Base-by-base conservation (phyloP, 1,284 basidiomycete species). In the Cryptococcus deneoformans region DNA sequence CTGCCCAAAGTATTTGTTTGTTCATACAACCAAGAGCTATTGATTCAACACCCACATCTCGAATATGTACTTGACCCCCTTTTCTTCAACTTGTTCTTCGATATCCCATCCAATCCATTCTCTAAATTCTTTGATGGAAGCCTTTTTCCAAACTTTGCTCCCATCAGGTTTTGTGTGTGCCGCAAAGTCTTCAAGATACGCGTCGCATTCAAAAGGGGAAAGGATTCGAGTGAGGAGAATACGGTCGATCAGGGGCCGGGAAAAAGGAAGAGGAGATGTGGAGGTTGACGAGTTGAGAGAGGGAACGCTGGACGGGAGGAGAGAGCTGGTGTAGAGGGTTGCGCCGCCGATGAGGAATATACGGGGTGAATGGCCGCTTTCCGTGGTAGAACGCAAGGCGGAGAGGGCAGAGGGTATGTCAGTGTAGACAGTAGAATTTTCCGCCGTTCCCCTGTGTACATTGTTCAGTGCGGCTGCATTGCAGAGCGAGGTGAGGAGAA, bases 311-410 rank as follows among this genome's bases (percentile, higher is more conserved):
- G 63, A 54, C 73, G 77, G 75, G 65, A n/a, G 75, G 64, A 93
- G 82, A 14, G 85, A 80, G 60, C 88, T 85, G 38, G 81, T 80
- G 81, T 97, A 97, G 29, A 98, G 79, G 49, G 88, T 85, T 9
- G 90, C 86, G 6, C 96, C 95, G 39, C 95, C 95, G 38, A 96
- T 95, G 61, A 98, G 80, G 79, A 97, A 99, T 11, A 73, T 66
- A 42, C 79, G 74, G 51, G 71, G 60, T 6, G 66, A 58, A 1
- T 24, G 37, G 5, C 5, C 36, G 20, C 52, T 4, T 11, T 54
- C 11, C 6, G 54, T 29, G 29, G 29, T 29, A 29, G 29, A 29
- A 29, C 29, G 42, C 7, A 71, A 44, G 1, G 60, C 36, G 2
- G 60, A 50, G 44, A 77, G 53, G 2, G 77, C 76, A 16, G 67